Base-by-base conservation (phyloP, 805 yeast species). In the Cyberlindnera americana region DNA sequence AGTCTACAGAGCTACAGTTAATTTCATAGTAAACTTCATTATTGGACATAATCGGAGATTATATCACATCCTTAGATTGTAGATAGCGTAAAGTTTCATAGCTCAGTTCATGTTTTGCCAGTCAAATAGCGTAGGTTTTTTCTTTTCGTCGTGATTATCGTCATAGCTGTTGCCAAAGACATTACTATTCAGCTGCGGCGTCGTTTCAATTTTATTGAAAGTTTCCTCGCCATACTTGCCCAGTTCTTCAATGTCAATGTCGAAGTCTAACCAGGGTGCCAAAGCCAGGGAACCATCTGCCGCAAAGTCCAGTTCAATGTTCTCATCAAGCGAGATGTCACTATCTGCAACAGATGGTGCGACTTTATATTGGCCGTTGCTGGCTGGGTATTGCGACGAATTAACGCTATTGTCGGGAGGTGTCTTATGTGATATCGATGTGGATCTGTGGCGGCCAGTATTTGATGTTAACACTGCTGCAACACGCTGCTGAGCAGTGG, bases 241-340 rank as follows among this genome's bases (percentile, higher is more conserved):
- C 21, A 42, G 21, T 22, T 42, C 46, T 19, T 43, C 30, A n/a
- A 38, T 38, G 27, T 52, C 63, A 18, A 66, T 52, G 35, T 65
- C 70, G 38, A 48, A 43, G 34, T 77, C 83, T 41, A 83, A 60
- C 51, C 83, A 71, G 9, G 83, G 83, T 2, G 85, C 88, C 39
- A 84, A 62, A 1, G 91, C 91, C 29, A 83, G 62, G 0, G 91
- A 84, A 1, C 88, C 91, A 62, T 84, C 93, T 3, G 87, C 87
- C n/a, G 83, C 84, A 58, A 81, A 83, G 42, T 81, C 88, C 50
- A 60, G 61, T 38, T 64, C 66, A 2, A 54, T 41, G 40, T 49
- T 49, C 28, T 54, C 53, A 32, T 40, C 47, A 27, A 39, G 38
- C 13, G 37, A 35, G 16, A 41, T 23, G 21, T 41, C 42, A 10